Base-by-base conservation (phyloP, 73 alveolate genomes). In the Vitrella brassicaformis region DNA sequence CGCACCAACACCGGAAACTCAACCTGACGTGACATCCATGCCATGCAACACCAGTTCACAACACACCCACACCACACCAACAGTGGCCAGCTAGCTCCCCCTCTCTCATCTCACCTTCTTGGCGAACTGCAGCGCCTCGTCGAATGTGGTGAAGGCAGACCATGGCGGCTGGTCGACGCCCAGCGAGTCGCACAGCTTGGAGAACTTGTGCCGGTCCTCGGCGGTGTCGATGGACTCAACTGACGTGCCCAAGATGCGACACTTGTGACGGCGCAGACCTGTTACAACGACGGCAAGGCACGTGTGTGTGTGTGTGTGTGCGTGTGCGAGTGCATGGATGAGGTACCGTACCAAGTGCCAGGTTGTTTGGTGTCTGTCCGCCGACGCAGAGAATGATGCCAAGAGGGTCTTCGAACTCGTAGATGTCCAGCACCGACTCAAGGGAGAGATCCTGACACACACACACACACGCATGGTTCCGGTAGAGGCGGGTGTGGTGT, bases 321-420 rank as follows among this genome's bases (percentile, higher is more conserved):
- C 56, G 56, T 45, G 72, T 73, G 80, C 82, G 67, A 32, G 19
- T 77, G 76, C 67, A 76, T n/a, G n/a, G n/a, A n/a, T n/a, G n/a
- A n/a, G n/a, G n/a, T n/a, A n/a, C n/a, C n/a, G n/a, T n/a, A n/a
- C n/a, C n/a, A n/a, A n/a, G 28, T 47, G 84, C 84, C 66, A 78
- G 31, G 73, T 78, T 78, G 84, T 78, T 78, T 27, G 84, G 84
- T 25, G 84, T 78, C 72, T 78, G 84, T 31, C 84, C 84, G 8
- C 84, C 77, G 32, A 78, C 78, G 64, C 78, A 78, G 68, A 78
- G 73, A 47, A 78, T 77, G 46, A 47, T 47, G 10, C 84, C 77
- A 45, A 65, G 47, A 0, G 84, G 84, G 27, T 47, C 29, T 73
- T 78, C 84, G 47, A 78, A 25, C 56, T 47, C 78, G 4, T 47